phyloP scores from a whole-genome alignment of 2,329 filamentous ascomycete species.

The Colletotrichum eremochloae region DNA sequence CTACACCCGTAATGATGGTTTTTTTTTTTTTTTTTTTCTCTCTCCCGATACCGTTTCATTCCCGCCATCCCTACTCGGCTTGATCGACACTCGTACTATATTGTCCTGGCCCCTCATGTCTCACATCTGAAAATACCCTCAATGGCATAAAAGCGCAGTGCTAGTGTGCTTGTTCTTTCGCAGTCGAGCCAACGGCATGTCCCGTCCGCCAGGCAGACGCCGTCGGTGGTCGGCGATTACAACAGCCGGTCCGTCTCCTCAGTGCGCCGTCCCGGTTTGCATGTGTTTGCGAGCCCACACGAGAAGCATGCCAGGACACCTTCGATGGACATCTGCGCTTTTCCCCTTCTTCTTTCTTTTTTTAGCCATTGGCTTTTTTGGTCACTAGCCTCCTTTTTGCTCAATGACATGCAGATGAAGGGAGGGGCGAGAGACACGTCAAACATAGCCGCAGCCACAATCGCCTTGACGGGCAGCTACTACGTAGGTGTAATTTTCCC shows the following conservation, averaged over 20 bases:
- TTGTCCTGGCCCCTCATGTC: slow-evolving; percentile 14
- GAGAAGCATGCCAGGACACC: slow-evolving; percentile 17
- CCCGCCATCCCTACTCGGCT: not conserved
- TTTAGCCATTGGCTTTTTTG: not conserved
- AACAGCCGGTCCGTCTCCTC: slow-evolving; percentile 33
- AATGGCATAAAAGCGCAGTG: slow-evolving; percentile 16
- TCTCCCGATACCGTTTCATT: slow-evolving; percentile 10
- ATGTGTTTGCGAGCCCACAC: not conserved
- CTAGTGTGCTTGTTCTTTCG: slow-evolving; percentile 9
- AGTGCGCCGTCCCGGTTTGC: not conserved
- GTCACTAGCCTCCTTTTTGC: not conserved
- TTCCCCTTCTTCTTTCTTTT: too few relatives aligned
- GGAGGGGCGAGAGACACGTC: slow-evolving; percentile 9
- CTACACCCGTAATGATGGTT: not conserved
- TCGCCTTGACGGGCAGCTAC: not conserved
- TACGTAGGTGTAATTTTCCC: not conserved
- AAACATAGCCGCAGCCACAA: slow-evolving; percentile 4
- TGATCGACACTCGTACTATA: not conserved
- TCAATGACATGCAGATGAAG: not conserved
- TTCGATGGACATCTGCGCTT: not conserved
- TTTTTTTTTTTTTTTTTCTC: not conserved
- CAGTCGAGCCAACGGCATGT: slow-evolving; percentile 29
- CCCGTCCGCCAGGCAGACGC: slow-evolving; percentile 3
- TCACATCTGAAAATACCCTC: not conserved
- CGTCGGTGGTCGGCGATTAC: slow-evolving; percentile 32